phyloP scores from a whole-genome alignment of 1,139 yeast genomes.

The Debaryomyces fabryi region DNA sequence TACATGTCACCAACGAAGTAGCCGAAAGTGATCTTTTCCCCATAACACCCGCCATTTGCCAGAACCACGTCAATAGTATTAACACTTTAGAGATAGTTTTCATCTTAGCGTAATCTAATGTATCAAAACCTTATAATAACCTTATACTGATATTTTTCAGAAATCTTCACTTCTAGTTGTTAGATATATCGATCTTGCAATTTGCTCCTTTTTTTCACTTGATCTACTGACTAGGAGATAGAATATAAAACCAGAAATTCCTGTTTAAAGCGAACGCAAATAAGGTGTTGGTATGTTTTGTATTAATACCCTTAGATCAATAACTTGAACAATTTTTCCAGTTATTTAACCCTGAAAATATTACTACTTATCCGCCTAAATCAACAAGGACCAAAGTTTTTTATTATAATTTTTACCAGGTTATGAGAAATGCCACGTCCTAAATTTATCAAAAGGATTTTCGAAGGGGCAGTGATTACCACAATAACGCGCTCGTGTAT shows the following conservation, averaged over 20 bases:
- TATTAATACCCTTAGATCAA: not conserved
- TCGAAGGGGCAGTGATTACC: constrained; percentile 3
- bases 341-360: not conserved
- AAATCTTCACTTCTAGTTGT: not conserved
- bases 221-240: not conserved
- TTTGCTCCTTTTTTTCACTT: not conserved
- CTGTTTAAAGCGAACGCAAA: not conserved
- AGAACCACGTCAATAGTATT: constrained; percentile 3
- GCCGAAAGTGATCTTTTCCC: constrained; percentile 52
- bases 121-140: not conserved
- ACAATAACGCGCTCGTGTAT: constrained; percentile 3
- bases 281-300: not conserved
- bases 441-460: not conserved
- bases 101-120: not conserved
- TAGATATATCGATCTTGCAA: not conserved
- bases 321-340: not conserved
- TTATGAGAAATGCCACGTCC: constrained; percentile 6
- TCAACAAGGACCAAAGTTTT: constrained; percentile 3
- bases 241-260: not conserved
- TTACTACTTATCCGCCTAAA: not conserved
- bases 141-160: not conserved
- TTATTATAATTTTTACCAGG: constrained; percentile 1
- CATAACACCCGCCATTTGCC: constrained; percentile 3
- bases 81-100: not conserved
- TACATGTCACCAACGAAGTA: constrained; percentile 72